Evolutionary conservation across 805 yeast genomes (phyloP).

Genomic region (Ogataea chonburiensis): DNA sequence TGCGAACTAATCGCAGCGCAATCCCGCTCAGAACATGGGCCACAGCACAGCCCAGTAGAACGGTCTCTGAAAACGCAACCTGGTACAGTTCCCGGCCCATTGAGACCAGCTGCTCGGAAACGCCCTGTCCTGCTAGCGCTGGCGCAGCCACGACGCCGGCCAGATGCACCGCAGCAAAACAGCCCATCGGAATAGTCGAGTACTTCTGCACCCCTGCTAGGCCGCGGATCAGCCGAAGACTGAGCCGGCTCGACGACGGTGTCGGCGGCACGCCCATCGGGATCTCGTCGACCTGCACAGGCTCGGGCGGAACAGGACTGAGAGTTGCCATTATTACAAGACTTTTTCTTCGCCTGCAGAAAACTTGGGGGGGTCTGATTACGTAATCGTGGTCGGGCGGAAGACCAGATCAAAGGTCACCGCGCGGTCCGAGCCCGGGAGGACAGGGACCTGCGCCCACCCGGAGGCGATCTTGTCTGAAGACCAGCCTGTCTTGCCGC

Average conservation of each 20-base stretch:
- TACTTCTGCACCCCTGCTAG: slow-evolving; percentile 48
- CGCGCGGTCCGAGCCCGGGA: slow-evolving; percentile 42
- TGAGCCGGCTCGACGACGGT: slow-evolving; percentile 12
- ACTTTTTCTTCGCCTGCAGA: too few relatives aligned
- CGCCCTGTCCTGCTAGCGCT: slow-evolving; percentile 38
- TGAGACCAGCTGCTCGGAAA: slow-evolving; percentile 55
- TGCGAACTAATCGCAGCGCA: slow-evolving; percentile 39
- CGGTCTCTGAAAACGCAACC: slow-evolving; percentile 47
- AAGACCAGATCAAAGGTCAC: slow-evolving; percentile 40
- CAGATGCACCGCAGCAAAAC: slow-evolving; percentile 58
- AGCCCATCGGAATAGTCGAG: slow-evolving; percentile 55
- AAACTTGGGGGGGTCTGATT: too few relatives aligned
- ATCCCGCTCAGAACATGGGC: slow-evolving; percentile 58
- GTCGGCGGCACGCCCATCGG: slow-evolving; percentile 21
- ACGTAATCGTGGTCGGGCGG: slow-evolving; percentile 12
- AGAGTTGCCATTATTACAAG: slow-evolving; percentile 7
- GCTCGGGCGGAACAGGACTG: slow-evolving; percentile 23
- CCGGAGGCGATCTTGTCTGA: slow-evolving; percentile 45
- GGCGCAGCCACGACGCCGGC: slow-evolving; percentile 57
- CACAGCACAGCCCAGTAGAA: slow-evolving; percentile 45
- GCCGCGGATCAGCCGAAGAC: slow-evolving; percentile 16
- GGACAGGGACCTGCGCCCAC: slow-evolving; percentile 47
- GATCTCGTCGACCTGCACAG: slow-evolving; percentile 16
- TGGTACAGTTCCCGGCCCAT: slow-evolving; percentile 64
- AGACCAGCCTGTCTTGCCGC: slow-evolving; percentile 64